Evolutionary conservation across 176 grass and related monocot genomes (phyloP).

Genomic region (Areca catechu): DNA sequence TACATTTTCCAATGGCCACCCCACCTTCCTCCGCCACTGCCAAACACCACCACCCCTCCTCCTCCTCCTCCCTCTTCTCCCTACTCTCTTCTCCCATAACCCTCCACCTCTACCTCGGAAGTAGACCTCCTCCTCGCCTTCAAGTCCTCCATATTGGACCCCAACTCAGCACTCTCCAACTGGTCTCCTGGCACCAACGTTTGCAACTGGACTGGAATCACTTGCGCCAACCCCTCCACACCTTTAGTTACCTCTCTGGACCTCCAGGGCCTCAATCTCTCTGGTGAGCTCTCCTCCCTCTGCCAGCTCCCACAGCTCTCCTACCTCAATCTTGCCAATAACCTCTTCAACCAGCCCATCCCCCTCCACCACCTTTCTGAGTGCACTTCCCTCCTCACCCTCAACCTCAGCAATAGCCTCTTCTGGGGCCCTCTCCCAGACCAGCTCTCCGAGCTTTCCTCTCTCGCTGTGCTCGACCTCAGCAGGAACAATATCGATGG

Average conservation of each 20-base stretch:
- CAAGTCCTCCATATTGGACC: conserved; percentile 43
- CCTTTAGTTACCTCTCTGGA: conserved; percentile 23
- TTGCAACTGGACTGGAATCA: conserved; percentile 64
- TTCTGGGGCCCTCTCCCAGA: conserved; percentile 68
- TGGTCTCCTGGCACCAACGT: conserved; percentile 35
- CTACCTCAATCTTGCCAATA: conserved; percentile 43
- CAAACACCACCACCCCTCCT: background rate
- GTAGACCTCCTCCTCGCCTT: conserved; percentile 48
- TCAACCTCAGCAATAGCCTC: conserved; percentile 47
- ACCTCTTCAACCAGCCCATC: conserved; percentile 61
- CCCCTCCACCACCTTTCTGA: conserved; percentile 48
- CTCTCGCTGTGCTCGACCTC: conserved; percentile 48
- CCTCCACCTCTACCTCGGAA: conserved; percentile 13
- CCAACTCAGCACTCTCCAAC: conserved; percentile 34
- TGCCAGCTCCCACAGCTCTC: conserved; percentile 43
- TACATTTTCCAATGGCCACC: conserved; percentile 26
- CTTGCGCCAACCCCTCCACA: conserved; percentile 21
- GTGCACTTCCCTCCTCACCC: conserved; percentile 38
- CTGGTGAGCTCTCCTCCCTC: conserved; percentile 43
- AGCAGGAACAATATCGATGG: conserved; percentile 63
- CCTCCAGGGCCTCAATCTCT: conserved; percentile 44
- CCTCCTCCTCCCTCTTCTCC: conserved; percentile 23
- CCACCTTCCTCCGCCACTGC: background rate
- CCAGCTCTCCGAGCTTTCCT: conserved; percentile 37
- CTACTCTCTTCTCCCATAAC: conserved; percentile 3